Evolutionary conservation across 768 basidiomycete species (phyloP), one percentile per base, ranked within the genome.

Genomic region (Ramaria sp.): DNA sequence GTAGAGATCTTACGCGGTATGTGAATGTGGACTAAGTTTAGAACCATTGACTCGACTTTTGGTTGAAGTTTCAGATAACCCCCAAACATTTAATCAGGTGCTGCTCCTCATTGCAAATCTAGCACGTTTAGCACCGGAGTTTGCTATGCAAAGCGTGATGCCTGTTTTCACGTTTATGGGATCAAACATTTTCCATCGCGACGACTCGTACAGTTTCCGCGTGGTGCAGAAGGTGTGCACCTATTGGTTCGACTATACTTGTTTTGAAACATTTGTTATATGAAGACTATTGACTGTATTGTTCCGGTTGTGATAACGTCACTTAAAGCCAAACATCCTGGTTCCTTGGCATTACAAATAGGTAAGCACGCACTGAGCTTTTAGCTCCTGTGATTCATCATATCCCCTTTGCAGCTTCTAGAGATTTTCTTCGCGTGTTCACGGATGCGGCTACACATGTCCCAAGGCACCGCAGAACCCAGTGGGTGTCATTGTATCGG

Each of bases 141-240:
- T 91, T 10, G 90, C 95, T 28, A 73, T 98, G 12, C 90, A 88
- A 63, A 92, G 95, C 61, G 78, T 97, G 49, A 96, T 99, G 90
- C 95, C 96, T 3, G 83, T 99, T 43, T 98, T 99, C 73, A 97
- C 94, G 0, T 98, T 97, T 70, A 97, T 98, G 91, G 95, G 96
- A 18, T 90, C 94, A n/a, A 94, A 91, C 58, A 84, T 97, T 16
- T 89, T 97, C 72, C 95, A 96, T 63, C 79, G 93, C 45, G 96
- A 99, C 60, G 96, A 99, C 64, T 80, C 86, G 0, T 94, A 95
- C 69, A 94, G 88, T 63, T 95, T 96, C 73, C 81, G 82, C 36
- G 93, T 98, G 8, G 89, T 98, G 1, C 93, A 97, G 65, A 88
- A 87, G 75, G 92, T 90, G 52, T 42, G 70, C 48, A 2, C 9